Conservation (phyloP, 306 rosid genomes). For the Dalbergia oliveri region DNA sequence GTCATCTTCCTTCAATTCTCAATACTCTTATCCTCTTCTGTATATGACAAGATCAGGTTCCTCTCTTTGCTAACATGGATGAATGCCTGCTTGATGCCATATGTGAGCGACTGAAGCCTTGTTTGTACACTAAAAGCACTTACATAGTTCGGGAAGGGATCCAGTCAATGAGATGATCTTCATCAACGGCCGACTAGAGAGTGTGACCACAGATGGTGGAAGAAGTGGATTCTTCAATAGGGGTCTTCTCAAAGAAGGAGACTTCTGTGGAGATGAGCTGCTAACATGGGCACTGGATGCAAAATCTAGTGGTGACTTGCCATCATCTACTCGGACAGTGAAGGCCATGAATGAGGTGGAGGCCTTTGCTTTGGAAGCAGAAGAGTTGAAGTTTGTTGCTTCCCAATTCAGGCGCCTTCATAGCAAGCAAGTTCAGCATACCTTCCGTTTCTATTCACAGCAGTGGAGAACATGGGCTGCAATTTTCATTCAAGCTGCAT, state of each 20-base stretch:
- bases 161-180: constrained; percentile 89
- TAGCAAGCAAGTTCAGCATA: constrained; percentile 87
- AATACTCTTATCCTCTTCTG: neutral
- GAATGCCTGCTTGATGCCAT: constrained; percentile 92
- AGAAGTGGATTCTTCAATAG: constrained; percentile 93
- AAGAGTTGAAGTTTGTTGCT: constrained; percentile 86
- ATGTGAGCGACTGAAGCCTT: constrained; percentile 89
- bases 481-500: constrained; percentile 82
- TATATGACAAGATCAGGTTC: constrained; percentile 60
- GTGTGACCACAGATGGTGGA: constrained; percentile 93
- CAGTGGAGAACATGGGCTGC: constrained; percentile 99
- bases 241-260: constrained; percentile 80
- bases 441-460: constrained; percentile 91
- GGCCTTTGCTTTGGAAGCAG: constrained; percentile 93
- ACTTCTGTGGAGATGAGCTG: constrained; percentile 92
- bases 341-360: constrained; percentile 85
- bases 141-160: constrained; percentile 85
- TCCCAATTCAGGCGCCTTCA: constrained; percentile 88
- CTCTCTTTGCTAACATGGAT: constrained; percentile 91
- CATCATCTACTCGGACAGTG: constrained; percentile 89
- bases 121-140: constrained; percentile 71
- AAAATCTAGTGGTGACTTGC: constrained; percentile 76
- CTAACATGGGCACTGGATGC: constrained; percentile 97
- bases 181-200: constrained; percentile 90
- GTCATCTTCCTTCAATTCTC: constrained; percentile 12